Evolutionary conservation across 257 asterid genomes (phyloP).

Genomic region (Solanum appendiculatum): DNA sequence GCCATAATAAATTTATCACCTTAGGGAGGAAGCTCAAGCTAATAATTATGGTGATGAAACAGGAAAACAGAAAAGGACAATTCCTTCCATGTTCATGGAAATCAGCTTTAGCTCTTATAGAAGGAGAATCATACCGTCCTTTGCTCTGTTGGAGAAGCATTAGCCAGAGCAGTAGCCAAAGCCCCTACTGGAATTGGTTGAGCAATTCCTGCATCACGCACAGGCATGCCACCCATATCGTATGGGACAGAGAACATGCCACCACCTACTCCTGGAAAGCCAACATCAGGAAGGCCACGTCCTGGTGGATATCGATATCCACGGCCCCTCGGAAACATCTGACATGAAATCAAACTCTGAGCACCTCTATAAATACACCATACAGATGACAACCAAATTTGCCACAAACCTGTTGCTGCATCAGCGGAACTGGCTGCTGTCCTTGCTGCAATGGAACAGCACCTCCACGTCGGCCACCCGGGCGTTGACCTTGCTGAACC

Average conservation of each 20-base stretch:
- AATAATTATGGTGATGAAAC: background rate
- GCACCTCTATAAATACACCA: background rate
- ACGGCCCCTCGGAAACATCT: slow-evolving; percentile 93
- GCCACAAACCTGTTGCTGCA: slow-evolving; percentile 71
- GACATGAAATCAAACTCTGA: background rate
- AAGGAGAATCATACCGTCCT: slow-evolving; percentile 54
- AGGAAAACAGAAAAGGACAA: background rate
- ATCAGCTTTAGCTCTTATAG: background rate
- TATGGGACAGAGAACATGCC: slow-evolving; percentile 72
- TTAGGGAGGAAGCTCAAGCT: background rate
- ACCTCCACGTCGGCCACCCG: slow-evolving; percentile 73
- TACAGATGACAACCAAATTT: background rate
- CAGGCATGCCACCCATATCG: slow-evolving; percentile 76
- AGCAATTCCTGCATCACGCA: slow-evolving; percentile 59
- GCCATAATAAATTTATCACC: background rate
- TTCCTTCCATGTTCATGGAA: background rate
- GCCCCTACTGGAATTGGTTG: slow-evolving; percentile 82
- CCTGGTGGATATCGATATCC: slow-evolving; percentile 75
- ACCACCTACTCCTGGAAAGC: slow-evolving; percentile 58
- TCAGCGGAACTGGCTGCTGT: slow-evolving; percentile 63
- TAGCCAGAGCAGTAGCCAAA: slow-evolving; percentile 88
- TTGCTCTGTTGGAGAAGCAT: slow-evolving; percentile 82
- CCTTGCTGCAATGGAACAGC: slow-evolving; percentile 68
- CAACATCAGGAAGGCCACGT: slow-evolving; percentile 58
- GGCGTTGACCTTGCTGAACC: slow-evolving; percentile 93